Evolutionary conservation across 257 asterid species (phyloP).

Genomic region (Nicotiana undulata): DNA sequence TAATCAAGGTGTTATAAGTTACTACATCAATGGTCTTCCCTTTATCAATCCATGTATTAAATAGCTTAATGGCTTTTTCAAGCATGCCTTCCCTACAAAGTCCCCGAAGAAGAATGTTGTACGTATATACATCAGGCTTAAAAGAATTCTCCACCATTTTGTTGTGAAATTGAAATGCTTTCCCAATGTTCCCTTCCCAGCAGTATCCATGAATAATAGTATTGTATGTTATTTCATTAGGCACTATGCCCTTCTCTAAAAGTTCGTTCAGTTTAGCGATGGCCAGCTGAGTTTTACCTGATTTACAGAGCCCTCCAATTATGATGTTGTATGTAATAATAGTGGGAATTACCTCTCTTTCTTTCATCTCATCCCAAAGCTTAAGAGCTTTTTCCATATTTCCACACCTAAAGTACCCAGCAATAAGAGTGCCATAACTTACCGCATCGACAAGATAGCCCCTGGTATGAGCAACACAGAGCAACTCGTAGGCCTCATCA

Average conservation of each 20-base stretch:
- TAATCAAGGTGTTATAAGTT: slow-evolving; percentile 66
- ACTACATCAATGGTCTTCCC: slow-evolving; percentile 62
- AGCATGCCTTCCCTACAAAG: slow-evolving; percentile 71
- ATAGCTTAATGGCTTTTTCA: slow-evolving; percentile 67
- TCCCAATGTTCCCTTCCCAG: slow-evolving; percentile 63
- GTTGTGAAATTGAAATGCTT: slow-evolving; percentile 68
- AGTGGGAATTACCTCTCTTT: slow-evolving; percentile 46
- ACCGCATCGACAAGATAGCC: slow-evolving; percentile 80
- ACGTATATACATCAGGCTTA: slow-evolving; percentile 57
- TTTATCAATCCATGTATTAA: slow-evolving; percentile 47
- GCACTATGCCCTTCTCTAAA: slow-evolving; percentile 60
- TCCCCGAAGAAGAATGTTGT: slow-evolving; percentile 80
- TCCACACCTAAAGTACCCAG: slow-evolving; percentile 61
- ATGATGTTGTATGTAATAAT: slow-evolving; percentile 61
- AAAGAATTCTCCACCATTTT: slow-evolving; percentile 31
- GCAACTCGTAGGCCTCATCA: slow-evolving; percentile 51
- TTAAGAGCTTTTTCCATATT: slow-evolving; percentile 44
- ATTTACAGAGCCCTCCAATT: slow-evolving; percentile 72
- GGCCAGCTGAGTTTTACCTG: slow-evolving; percentile 51
- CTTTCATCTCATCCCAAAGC: slow-evolving; percentile 82
- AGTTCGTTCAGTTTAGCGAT: slow-evolving; percentile 55
- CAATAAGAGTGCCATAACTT: slow-evolving; percentile 76
- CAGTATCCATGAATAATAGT: slow-evolving; percentile 78
- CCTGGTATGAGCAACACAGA: slow-evolving; percentile 45
- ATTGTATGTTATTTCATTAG: slow-evolving; percentile 72